These are phyloP conservation scores for Heliosperma pusillum DNA, from an alignment of 148 eudicot species.

Conservation along the genomic window DNA sequence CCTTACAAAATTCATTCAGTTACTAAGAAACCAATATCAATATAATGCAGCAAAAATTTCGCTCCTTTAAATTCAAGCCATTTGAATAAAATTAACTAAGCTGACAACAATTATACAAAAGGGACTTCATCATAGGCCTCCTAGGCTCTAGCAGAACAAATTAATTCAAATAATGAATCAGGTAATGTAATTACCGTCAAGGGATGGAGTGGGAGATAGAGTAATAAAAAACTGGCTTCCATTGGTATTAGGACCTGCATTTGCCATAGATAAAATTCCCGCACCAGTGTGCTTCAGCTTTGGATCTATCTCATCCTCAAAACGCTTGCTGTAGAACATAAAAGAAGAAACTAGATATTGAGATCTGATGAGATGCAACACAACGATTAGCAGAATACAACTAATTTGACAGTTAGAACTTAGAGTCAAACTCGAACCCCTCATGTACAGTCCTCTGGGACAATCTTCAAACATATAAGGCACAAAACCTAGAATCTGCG, in stretches of 20 bases:
- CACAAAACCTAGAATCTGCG: background rate
- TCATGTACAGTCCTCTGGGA: background rate
- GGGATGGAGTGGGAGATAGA: slow-evolving; percentile 76
- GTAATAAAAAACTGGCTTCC: slow-evolving; percentile 95
- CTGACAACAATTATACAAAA: background rate
- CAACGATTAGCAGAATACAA: background rate
- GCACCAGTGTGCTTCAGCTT: slow-evolving; percentile 93
- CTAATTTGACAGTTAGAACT: background rate
- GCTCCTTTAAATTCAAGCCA: background rate
- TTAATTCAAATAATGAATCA: background rate
- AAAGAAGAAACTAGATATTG: slow-evolving; percentile 22
- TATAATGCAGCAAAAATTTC: background rate
- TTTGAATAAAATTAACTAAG: background rate
- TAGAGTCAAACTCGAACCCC: background rate
- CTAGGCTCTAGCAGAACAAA: background rate
- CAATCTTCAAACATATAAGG: background rate
- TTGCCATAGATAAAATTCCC: slow-evolving; percentile 93
- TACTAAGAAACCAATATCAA: background rate
- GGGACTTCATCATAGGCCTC: too few relatives aligned
- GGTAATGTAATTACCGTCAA: slow-evolving; percentile 58
- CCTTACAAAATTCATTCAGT: background rate
- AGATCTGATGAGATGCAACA: slow-evolving; percentile 1
- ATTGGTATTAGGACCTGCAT: slow-evolving; percentile 96
- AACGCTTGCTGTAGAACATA: slow-evolving; percentile 50
- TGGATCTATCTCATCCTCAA: slow-evolving; percentile 76